Percentiles rank a stretch among this genome's conserved stretches.
Conservation (phyloP, 1,284 basidiomycete species). For the Tilletia setariae region DNA sequence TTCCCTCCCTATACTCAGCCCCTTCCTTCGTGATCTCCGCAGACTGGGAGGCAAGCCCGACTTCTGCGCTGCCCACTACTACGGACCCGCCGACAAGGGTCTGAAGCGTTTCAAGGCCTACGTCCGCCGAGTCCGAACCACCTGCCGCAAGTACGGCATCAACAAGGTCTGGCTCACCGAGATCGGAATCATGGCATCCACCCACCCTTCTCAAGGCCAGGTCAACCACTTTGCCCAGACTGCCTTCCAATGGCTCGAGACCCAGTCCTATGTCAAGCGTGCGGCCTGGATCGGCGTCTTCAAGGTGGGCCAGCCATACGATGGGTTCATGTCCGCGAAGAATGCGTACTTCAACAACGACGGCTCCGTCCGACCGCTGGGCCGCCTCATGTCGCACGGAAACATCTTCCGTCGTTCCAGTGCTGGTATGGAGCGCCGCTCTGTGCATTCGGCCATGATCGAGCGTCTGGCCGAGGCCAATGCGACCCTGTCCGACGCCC, state of each 20-base stretch:
- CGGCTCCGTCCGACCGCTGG: neutral
- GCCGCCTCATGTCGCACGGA: constrained; percentile 2
- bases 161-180: constrained; percentile 47
- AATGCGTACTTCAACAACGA: constrained; percentile 41
- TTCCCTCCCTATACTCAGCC: no score
- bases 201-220: constrained; percentile 27
- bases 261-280: constrained; percentile 36
- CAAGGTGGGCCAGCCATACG: constrained; percentile 40
- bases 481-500: neutral
- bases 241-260: constrained; percentile 35
- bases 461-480: neutral
- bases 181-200: constrained; percentile 41
- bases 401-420: neutral
- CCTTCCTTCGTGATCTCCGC: constrained; percentile 39
- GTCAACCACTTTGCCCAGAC: constrained; percentile 35
- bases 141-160: constrained; percentile 15
- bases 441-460: neutral
- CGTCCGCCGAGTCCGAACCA: constrained; percentile 30
- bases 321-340: constrained; percentile 33
- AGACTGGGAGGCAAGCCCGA: constrained; percentile 36
- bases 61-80: constrained; percentile 51
- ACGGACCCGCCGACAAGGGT: constrained; percentile 42
- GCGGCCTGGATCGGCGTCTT: constrained; percentile 48
- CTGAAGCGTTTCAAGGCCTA: constrained; percentile 38
- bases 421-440: neutral